Evolutionary conservation across 1,284 basidiomycete species (phyloP), one percentile per base, ranked within the genome.

Genomic region (Marasmius sp.): DNA sequence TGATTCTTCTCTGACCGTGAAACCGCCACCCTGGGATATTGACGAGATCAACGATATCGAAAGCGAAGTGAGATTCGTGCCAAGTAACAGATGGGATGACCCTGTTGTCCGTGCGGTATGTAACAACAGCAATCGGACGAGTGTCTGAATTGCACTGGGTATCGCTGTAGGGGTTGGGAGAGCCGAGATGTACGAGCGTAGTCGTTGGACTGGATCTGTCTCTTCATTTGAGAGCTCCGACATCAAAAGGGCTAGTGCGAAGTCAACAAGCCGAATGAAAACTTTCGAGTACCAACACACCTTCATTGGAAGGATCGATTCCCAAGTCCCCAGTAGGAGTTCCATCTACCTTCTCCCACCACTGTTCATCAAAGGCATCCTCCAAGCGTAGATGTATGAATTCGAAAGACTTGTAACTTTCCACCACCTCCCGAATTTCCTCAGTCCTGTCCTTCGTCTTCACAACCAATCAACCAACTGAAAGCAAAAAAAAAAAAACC

Each of bases 1-100:
- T 34, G 86, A 79, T 67, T 94, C 90, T 68, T 92, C 87, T 12
- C 81, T 84, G 9, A 95, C 80, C 2, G 85, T 80, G 74, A 91
- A 93, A 0, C 93, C 94, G 2, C 86, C 85, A n/a, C 94, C 94
- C 68, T 88, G 85, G 0, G 92, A 85, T 54, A 95, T 87, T 9
- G 84, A 86, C 1, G 88, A 86, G 61, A 95, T 90, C 43, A 95
- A 77, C 11, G 86, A 85, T 55, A 94, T 82, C 0, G 93, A 93
- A 16, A 95, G 81, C 0, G 90, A 87, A 0, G 94, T 94, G 14
- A 94, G 79, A 0, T 89, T 91, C 22, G 92, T 91, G 61, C 93
- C 93, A n/a, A 94, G 79, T 6, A 94, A 76, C 9, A 95, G 77
- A 70, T 95, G 92, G 0, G 91, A 91, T 52, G 89, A 86, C 10